phyloP scores from a whole-genome alignment of 345 rosid species.

The Citrus unshiu region DNA sequence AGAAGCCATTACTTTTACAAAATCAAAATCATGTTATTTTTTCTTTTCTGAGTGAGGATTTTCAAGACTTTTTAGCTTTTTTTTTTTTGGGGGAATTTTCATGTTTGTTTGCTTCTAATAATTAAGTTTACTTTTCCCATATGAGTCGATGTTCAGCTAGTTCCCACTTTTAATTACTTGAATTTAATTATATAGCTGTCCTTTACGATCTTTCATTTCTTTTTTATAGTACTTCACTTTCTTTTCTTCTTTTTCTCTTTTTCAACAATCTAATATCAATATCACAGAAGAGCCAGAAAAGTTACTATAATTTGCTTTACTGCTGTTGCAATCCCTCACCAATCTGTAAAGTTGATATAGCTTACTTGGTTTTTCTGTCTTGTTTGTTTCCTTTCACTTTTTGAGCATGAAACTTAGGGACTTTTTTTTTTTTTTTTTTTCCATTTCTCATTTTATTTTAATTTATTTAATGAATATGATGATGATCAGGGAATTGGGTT shows the following conservation, averaged over 20 bases:
- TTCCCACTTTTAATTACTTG: constrained; percentile 16
- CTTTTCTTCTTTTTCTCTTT: not conserved
- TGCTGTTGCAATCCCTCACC: constrained; percentile 21
- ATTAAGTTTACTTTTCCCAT: not conserved
- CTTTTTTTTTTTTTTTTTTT: not conserved
- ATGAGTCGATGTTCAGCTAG: constrained; percentile 20
- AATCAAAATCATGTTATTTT: constrained; percentile 12
- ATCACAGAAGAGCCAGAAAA: constrained; percentile 8
- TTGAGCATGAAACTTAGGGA: constrained; percentile 18
- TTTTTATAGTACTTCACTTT: constrained; percentile 16
- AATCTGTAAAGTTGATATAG: constrained; percentile 6
- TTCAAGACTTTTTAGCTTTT: not conserved
- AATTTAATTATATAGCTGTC: constrained; percentile 1
- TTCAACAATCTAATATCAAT: no score
- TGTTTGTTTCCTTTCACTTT: constrained; percentile 17
- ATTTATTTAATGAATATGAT: not conserved
- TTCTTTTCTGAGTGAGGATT: constrained; percentile 1
- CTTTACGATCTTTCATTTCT: constrained; percentile 17
- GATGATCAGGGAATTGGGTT: constrained; percentile 33
- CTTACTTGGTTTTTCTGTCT: constrained; percentile 18
- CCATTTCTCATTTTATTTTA: not conserved
- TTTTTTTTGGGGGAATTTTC: not conserved
- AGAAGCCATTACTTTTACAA: constrained; percentile 7
- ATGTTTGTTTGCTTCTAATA: not conserved
- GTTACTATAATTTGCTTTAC: constrained; percentile 18